Conservation (phyloP, 1,284 basidiomycete species). For the Cronartium ribicola region DNA sequence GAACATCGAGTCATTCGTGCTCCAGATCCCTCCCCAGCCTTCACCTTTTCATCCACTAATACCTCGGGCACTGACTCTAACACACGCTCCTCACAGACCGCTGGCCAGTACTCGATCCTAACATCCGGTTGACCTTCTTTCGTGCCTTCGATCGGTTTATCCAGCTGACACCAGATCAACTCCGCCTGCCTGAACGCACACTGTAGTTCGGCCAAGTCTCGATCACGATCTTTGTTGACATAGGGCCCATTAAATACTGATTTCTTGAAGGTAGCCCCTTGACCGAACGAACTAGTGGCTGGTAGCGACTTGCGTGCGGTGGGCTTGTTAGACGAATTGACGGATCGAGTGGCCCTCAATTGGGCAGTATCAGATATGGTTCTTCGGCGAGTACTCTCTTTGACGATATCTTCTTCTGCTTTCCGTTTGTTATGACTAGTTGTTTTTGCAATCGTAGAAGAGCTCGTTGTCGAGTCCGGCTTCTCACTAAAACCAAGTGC, state of each 20-base stretch:
- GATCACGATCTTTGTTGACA: slow-evolving; percentile 43
- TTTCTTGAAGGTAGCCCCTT: slow-evolving; percentile 28
- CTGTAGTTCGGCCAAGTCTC: slow-evolving; percentile 54
- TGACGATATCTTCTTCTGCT: slow-evolving; percentile 36
- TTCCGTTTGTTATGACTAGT: slow-evolving; percentile 38
- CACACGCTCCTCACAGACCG: slow-evolving; percentile 55
- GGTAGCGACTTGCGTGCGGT: slow-evolving; percentile 29
- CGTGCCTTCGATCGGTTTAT: slow-evolving; percentile 56
- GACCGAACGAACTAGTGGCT: slow-evolving; percentile 47
- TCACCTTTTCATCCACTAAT: not conserved
- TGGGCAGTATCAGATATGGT: slow-evolving; percentile 43
- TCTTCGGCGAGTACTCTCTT: slow-evolving; percentile 7
- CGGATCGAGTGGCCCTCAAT: slow-evolving; percentile 47
- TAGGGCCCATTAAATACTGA: slow-evolving; percentile 44
- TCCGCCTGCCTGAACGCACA: slow-evolving; percentile 64
- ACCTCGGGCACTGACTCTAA: slow-evolving; percentile 13
- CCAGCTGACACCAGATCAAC: slow-evolving; percentile 66
- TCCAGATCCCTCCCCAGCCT: not conserved
- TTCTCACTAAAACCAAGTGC: slow-evolving; percentile 57
- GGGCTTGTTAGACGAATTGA: not conserved
- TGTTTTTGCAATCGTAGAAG: slow-evolving; percentile 23
- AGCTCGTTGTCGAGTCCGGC: slow-evolving; percentile 41
- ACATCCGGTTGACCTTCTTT: slow-evolving; percentile 52
- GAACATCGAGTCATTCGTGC: not conserved
- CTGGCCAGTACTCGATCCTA: slow-evolving; percentile 66